Conservation (phyloP, 768 basidiomycete species). For the Gloeophyllum trabeum region DNA sequence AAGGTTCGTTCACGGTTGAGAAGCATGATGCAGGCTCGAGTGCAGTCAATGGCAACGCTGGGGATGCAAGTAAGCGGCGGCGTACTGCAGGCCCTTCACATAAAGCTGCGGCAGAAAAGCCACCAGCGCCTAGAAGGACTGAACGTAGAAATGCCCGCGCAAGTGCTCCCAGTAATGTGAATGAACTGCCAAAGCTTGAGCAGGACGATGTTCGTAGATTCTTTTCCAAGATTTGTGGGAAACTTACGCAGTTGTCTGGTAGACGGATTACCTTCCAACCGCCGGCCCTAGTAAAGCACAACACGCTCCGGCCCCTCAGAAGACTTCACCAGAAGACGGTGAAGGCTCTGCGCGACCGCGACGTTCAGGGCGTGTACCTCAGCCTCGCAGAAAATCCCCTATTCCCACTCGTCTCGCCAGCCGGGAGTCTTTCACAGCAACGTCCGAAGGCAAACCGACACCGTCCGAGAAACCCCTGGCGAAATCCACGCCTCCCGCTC, state of each 20-base stretch:
- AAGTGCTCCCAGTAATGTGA: too few relatives aligned
- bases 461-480: background rate
- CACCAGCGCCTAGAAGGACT: background rate
- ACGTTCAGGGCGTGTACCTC: background rate
- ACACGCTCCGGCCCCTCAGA: background rate
- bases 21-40: background rate
- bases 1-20: background rate
- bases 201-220: too few relatives aligned
- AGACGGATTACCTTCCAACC: background rate
- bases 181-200: too few relatives aligned
- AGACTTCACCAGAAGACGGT: background rate
- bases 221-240: too few relatives aligned
- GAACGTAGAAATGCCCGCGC: background rate
- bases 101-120: background rate
- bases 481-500: background rate
- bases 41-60: background rate
- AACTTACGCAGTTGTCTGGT: too few relatives aligned
- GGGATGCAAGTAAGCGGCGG: background rate
- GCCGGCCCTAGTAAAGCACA: background rate
- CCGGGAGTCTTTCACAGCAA: background rate
- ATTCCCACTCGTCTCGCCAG: background rate
- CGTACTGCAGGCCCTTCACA: background rate
- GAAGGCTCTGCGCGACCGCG: background rate
- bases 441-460: too few relatives aligned
- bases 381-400: background rate